Conservation (phyloP, 495 filamentous ascomycete genomes). For the Talaromyces nanjingensis region DNA sequence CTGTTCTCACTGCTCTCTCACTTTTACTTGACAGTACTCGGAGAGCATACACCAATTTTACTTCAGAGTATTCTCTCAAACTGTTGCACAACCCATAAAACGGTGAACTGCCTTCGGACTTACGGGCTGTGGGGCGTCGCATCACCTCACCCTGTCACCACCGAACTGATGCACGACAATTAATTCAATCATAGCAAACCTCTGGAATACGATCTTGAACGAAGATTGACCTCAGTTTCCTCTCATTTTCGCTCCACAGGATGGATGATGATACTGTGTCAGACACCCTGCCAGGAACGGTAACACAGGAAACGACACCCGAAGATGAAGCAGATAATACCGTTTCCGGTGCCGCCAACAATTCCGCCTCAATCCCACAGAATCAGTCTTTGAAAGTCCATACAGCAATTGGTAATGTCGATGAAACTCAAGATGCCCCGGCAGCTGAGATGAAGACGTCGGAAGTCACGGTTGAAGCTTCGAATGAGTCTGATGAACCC, state of each 20-base stretch:
- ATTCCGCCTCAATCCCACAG: neutral
- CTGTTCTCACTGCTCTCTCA: neutral
- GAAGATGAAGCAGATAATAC: neutral
- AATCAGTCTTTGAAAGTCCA: neutral
- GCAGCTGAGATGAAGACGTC: neutral
- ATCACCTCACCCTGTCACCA: neutral
- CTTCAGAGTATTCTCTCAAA: neutral
- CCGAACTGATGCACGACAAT: neutral
- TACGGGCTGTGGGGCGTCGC: neutral
- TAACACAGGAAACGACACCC: neutral
- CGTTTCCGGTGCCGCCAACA: neutral
- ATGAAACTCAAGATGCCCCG: neutral
- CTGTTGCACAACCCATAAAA: neutral
- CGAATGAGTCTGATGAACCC: neutral
- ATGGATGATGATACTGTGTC: neutral
- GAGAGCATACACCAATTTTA: too few species aligned
- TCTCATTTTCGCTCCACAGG: neutral
- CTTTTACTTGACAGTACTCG: too few species aligned
- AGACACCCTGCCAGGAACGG: neutral
- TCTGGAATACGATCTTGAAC: neutral
- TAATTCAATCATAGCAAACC: neutral
- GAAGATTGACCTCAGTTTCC: neutral
- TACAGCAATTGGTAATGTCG: neutral
- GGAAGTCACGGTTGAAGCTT: neutral
- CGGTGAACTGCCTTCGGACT: neutral